A percentile compares a stretch with the other conserved stretches of the same genome.
These are phyloP conservation scores for Microcyclospora pomicola DNA, from an alignment of 2,329 filamentous ascomycete species.

Conservation along the genomic window DNA sequence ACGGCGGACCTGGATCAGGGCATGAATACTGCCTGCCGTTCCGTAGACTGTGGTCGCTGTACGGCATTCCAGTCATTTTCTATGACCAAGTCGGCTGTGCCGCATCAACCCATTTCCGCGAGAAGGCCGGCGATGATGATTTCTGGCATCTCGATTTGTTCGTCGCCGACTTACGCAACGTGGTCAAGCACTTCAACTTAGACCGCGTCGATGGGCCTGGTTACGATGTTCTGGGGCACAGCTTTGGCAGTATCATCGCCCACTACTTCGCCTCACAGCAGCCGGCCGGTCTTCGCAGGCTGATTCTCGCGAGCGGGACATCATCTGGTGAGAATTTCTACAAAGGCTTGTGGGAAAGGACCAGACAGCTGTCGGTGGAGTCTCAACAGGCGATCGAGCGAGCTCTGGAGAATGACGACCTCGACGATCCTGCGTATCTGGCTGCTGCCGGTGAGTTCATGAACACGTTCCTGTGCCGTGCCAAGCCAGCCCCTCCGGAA, in stretches of 20 bases:
- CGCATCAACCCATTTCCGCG: constrained; percentile 31
- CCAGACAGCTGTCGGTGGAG: no score
- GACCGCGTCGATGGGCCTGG: constrained; percentile 3
- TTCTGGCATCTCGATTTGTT: constrained; percentile 36
- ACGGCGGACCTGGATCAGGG: no score
- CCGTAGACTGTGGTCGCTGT: neutral
- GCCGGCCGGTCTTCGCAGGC: constrained; percentile 19
- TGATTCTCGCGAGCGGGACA: constrained; percentile 13
- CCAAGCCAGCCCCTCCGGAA: no score
- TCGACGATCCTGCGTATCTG: no score
- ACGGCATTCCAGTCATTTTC: constrained; percentile 30
- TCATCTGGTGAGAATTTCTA: neutral
- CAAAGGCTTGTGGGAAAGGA: no score
- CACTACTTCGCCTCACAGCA: constrained; percentile 24
- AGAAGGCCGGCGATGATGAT: constrained; percentile 26
- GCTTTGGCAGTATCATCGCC: constrained; percentile 37
- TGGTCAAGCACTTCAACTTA: constrained; percentile 25
- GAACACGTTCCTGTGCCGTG: no score
- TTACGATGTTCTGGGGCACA: constrained; percentile 31
- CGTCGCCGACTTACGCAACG: constrained; percentile 32
- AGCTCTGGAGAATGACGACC: no score
- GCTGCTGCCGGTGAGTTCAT: no score
- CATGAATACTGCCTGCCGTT: no score
- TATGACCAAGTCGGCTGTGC: constrained; percentile 39
- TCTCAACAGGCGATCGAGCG: no score